Conservation (phyloP, 805 yeast genomes). For the Vanderwaltozyma polyspora region DNA sequence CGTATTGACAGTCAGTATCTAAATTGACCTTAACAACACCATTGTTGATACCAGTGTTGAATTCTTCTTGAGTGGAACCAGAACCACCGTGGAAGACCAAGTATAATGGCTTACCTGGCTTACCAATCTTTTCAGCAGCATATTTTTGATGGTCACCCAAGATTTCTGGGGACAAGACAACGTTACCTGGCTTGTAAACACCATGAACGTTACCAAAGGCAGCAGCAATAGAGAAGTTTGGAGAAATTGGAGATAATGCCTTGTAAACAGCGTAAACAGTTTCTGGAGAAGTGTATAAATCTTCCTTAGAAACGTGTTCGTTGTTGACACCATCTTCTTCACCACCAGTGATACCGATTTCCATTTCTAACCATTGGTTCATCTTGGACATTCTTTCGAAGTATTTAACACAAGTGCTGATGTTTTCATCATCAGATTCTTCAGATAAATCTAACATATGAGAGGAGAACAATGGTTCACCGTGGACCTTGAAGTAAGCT, state of each 20-base stretch:
- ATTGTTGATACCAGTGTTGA: conserved; percentile 75
- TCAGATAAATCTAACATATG: conserved; percentile 98
- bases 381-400: conserved; percentile 87
- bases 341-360: conserved; percentile 99
- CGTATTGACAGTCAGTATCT: conserved; percentile 98
- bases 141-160: conserved; percentile 92
- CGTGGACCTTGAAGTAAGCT: conserved; percentile 73
- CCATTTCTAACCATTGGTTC: conserved; percentile 99
- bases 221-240: conserved; percentile 98
- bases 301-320: conserved; percentile 78
- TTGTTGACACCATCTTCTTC: conserved; percentile 99
- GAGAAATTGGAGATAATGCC: conserved; percentile 82
- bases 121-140: conserved; percentile 57
- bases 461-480: conserved; percentile 95
- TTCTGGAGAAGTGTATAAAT: conserved; percentile 89
- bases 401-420: conserved; percentile 86
- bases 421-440: conserved; percentile 93
- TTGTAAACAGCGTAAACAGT: conserved; percentile 86
- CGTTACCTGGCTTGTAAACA: conserved; percentile 95
- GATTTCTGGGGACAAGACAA: conserved; percentile 80
- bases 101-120: conserved; percentile 66
- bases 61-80: conserved; percentile 89
- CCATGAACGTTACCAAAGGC: conserved; percentile 99
- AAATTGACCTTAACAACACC: conserved; percentile 99
- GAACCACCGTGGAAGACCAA: conserved; percentile 99